These are phyloP conservation scores for Cyberlindnera euphorbiiphila DNA, from an alignment of 805 yeast genomes.

Conservation along the genomic window DNA sequence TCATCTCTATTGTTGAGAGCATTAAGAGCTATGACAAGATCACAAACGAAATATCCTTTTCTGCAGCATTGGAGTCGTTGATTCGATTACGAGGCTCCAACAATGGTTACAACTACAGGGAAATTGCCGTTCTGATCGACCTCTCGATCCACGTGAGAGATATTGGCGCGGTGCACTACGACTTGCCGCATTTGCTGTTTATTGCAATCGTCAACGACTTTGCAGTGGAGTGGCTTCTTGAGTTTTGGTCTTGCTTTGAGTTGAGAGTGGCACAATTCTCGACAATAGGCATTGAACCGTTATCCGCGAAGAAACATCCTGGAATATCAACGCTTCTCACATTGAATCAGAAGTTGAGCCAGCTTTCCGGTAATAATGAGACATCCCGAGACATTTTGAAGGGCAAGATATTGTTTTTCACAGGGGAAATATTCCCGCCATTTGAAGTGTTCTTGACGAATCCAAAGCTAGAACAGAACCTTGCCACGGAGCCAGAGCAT, in stretches of 20 bases:
- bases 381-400: constrained; percentile 19
- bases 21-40: background rate
- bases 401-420: constrained; percentile 16
- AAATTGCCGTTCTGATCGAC: constrained; percentile 21
- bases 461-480: constrained; percentile 15
- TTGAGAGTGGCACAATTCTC: constrained; percentile 8
- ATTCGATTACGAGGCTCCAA: background rate
- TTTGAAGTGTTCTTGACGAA: constrained; percentile 15
- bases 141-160: constrained; percentile 15
- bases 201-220: constrained; percentile 8
- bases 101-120: constrained; percentile 12
- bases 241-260: constrained; percentile 24
- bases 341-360: constrained; percentile 16
- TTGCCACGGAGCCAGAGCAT: constrained; percentile 13
- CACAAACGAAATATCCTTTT: background rate
- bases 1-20: too few species aligned
- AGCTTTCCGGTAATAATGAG: constrained; percentile 17
- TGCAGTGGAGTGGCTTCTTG: constrained; percentile 16
- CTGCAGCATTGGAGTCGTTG: background rate
- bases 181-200: constrained; percentile 17
- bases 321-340: constrained; percentile 15
- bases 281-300: constrained; percentile 1
- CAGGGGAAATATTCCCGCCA: constrained; percentile 15
- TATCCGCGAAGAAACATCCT: constrained; percentile 12
- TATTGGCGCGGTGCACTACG: constrained; percentile 6